phyloP scores from a whole-genome alignment of 2,329 filamentous ascomycete genomes.

The Cordyceps militaris region DNA sequence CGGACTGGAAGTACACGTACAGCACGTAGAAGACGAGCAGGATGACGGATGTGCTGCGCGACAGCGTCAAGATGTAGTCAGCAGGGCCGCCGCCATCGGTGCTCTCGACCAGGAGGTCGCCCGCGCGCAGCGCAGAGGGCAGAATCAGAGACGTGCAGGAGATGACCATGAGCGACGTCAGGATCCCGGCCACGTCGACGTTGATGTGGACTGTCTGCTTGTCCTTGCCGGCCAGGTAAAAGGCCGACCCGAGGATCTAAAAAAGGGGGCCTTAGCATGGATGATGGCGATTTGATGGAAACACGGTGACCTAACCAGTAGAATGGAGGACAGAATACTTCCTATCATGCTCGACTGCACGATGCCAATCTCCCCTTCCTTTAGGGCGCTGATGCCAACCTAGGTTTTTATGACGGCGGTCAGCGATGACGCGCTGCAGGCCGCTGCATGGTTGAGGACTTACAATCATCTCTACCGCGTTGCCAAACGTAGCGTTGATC shows the following conservation, averaged over 20 bases:
- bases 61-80: slow-evolving; percentile 11
- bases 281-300: background rate
- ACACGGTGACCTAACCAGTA: background rate
- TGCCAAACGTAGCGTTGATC: slow-evolving; percentile 61
- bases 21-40: slow-evolving; percentile 9
- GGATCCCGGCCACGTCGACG: slow-evolving; percentile 11
- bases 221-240: slow-evolving; percentile 9
- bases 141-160: slow-evolving; percentile 11
- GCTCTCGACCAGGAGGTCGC: background rate
- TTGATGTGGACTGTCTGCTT: slow-evolving; percentile 13
- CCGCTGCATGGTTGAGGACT: background rate
- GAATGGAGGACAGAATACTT: slow-evolving; percentile 12
- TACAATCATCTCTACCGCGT: slow-evolving; percentile 59
- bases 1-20: slow-evolving; percentile 11
- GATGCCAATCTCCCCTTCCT: slow-evolving; percentile 12
- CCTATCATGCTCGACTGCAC: slow-evolving; percentile 13
- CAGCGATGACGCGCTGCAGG: background rate
- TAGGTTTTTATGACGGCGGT: background rate
- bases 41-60: slow-evolving; percentile 10
- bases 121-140: slow-evolving; percentile 5
- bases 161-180: slow-evolving; percentile 11
- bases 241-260: slow-evolving; percentile 10
- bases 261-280: background rate
- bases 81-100: background rate
- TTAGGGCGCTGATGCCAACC: slow-evolving; percentile 13